Conservation (phyloP, 805 yeast genomes). For the Wickerhamiella spandovensis region DNA sequence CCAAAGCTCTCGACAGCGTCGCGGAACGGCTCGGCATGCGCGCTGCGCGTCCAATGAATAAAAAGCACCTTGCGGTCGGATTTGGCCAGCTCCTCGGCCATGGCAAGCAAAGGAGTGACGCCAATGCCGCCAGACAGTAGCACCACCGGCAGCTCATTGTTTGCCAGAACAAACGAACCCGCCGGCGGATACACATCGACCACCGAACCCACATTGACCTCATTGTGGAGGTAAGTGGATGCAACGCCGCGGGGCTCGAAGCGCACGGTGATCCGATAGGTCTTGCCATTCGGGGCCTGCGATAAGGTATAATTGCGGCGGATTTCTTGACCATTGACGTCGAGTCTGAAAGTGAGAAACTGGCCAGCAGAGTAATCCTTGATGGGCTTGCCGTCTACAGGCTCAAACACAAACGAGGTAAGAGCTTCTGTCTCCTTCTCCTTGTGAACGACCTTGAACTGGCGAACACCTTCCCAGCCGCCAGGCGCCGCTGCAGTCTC, state of each 20-base stretch:
- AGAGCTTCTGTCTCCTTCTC: constrained; percentile 35
- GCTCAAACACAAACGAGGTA: constrained; percentile 37
- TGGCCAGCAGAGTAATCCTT: constrained; percentile 31
- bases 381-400: constrained; percentile 29
- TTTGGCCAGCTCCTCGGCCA: constrained; percentile 28
- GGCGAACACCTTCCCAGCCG: constrained; percentile 49
- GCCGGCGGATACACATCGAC: constrained; percentile 44
- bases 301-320: constrained; percentile 52
- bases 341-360: constrained; percentile 29
- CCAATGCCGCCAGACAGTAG: constrained; percentile 55
- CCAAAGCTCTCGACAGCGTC: constrained; percentile 8
- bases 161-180: constrained; percentile 34
- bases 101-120: constrained; percentile 48
- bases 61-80: constrained; percentile 26
- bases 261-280: constrained; percentile 48
- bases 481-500: constrained; percentile 23
- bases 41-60: constrained; percentile 25
- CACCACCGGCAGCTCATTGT: constrained; percentile 24
- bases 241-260: constrained; percentile 35
- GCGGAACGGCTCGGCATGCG: constrained; percentile 2
- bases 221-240: constrained; percentile 37
- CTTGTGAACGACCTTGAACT: constrained; percentile 33
- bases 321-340: constrained; percentile 27
- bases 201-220: constrained; percentile 34
- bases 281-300: constrained; percentile 24